These are phyloP conservation scores for Diaporthe sp. DNA, from an alignment of 2,329 filamentous ascomycete genomes.

Conservation along the genomic window DNA sequence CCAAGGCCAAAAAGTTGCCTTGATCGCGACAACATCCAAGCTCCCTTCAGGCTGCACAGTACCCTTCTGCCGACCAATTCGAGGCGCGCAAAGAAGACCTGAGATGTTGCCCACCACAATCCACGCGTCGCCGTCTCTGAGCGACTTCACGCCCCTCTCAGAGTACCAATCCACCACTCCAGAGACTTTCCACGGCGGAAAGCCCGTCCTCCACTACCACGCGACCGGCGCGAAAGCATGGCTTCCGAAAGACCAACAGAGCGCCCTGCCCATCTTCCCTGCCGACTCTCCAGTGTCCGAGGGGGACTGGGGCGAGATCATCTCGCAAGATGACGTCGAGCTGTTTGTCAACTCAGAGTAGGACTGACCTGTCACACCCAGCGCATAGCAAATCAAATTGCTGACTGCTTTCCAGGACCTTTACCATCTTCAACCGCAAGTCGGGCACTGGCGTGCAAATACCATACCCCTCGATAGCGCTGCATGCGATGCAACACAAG, in stretches of 20 bases:
- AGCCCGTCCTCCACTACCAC: slow-evolving; percentile 78
- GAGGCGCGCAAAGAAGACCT: slow-evolving; percentile 28
- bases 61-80: slow-evolving; percentile 37
- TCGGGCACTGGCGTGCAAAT: slow-evolving; percentile 74
- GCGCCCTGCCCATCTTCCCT: slow-evolving; percentile 66
- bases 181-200: slow-evolving; percentile 76
- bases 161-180: slow-evolving; percentile 82
- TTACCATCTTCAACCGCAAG: slow-evolving; percentile 74
- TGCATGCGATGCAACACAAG: slow-evolving; percentile 78
- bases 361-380: slow-evolving; percentile 43
- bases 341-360: slow-evolving; percentile 72
- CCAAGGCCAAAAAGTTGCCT: slow-evolving; percentile 32
- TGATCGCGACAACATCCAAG: not conserved
- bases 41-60: slow-evolving; percentile 35
- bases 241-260: slow-evolving; percentile 64
- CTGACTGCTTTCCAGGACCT: slow-evolving; percentile 54
- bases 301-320: slow-evolving; percentile 51
- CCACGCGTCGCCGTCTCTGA: slow-evolving; percentile 65
- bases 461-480: slow-evolving; percentile 79
- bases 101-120: slow-evolving; percentile 67
- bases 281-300: slow-evolving; percentile 52
- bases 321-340: slow-evolving; percentile 63
- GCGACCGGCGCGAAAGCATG: slow-evolving; percentile 68
- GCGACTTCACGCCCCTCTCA: slow-evolving; percentile 73
- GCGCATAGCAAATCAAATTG: not conserved